Evolutionary conservation across 2,329 filamentous ascomycete species (phyloP).

Genomic region (Penicillium sp.): DNA sequence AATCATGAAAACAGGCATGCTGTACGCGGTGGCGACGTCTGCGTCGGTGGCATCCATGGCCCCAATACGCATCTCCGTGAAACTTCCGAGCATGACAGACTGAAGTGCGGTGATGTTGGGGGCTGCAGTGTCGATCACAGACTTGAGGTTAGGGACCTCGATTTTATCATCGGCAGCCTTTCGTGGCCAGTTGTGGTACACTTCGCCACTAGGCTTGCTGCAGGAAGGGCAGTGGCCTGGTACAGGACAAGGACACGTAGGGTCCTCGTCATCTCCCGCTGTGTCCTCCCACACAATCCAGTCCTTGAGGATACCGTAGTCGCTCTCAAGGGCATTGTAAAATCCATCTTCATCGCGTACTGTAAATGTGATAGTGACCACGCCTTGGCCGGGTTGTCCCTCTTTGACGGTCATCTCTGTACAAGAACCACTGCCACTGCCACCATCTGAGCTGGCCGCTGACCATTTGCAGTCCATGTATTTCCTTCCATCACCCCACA

Average conservation of each 20-base stretch:
- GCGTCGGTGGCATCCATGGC: neutral
- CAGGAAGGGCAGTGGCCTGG: too few relatives aligned
- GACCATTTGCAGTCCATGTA: conserved; percentile 2
- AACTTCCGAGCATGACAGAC: neutral
- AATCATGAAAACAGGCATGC: neutral
- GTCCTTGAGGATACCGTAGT: neutral
- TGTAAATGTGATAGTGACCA: neutral
- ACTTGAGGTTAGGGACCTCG: neutral
- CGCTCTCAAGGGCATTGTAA: neutral
- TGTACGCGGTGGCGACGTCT: neutral
- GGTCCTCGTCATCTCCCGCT: neutral
- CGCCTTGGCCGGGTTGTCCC: neutral
- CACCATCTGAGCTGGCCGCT: neutral
- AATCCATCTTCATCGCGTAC: neutral
- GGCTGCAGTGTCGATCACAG: neutral
- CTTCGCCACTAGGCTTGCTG: too few relatives aligned
- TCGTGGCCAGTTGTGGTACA: neutral
- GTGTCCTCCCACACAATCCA: conserved; percentile 1
- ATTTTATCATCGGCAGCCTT: neutral
- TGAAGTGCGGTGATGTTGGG: neutral
- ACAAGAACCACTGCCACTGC: neutral
- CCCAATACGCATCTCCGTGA: neutral
- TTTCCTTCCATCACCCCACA: neutral
- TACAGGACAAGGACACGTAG: neutral
- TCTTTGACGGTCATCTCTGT: neutral